A percentile compares a stretch with the other conserved stretches of the same genome.
Evolutionary conservation across 2,329 filamentous ascomycete genomes (phyloP).

Genomic region (Pestalotiopsis sp.): DNA sequence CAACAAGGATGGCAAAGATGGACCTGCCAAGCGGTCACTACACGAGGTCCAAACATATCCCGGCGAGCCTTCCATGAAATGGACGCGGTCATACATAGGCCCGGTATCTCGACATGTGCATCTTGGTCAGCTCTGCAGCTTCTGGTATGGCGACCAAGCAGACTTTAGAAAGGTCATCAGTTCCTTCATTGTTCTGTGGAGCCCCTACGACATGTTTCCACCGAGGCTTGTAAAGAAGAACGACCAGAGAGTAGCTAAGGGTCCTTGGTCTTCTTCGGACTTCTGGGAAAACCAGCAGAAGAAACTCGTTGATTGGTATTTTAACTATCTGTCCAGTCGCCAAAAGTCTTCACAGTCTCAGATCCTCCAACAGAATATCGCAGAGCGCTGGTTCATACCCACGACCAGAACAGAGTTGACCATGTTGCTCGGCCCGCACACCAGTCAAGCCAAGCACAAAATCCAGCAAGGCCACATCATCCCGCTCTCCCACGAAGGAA

Average conservation of each 20-base stretch:
- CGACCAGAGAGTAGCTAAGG: constrained; percentile 23
- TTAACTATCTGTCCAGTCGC: constrained; percentile 21
- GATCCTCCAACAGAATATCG: constrained; percentile 23
- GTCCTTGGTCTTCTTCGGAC: constrained; percentile 28
- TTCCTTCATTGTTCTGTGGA: constrained; percentile 30
- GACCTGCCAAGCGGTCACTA: constrained; percentile 13
- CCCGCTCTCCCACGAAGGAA: constrained; percentile 25
- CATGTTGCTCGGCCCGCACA: constrained; percentile 28
- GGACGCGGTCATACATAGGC: constrained; percentile 34
- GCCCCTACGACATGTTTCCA: constrained; percentile 28
- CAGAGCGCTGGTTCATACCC: constrained; percentile 26
- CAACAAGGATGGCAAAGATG: constrained; percentile 15
- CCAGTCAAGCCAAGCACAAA: constrained; percentile 26
- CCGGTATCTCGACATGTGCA: constrained; percentile 35
- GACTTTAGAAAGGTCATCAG: constrained; percentile 24
- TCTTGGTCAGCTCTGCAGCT: constrained; percentile 28
- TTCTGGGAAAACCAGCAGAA: constrained; percentile 25
- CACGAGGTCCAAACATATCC: constrained; percentile 32
- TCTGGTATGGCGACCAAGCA: constrained; percentile 31
- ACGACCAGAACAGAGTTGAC: constrained; percentile 22
- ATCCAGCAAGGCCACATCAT: constrained; percentile 27
- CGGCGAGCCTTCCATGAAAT: constrained; percentile 32
- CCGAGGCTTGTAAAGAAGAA: constrained; percentile 26
- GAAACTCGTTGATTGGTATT: constrained; percentile 27
- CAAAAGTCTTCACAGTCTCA: constrained; percentile 21